A percentile compares a stretch with the other conserved stretches of the same genome.
These are phyloP conservation scores for Citrus hindsii DNA, from an alignment of 345 rosid species.

Conservation along the genomic window DNA sequence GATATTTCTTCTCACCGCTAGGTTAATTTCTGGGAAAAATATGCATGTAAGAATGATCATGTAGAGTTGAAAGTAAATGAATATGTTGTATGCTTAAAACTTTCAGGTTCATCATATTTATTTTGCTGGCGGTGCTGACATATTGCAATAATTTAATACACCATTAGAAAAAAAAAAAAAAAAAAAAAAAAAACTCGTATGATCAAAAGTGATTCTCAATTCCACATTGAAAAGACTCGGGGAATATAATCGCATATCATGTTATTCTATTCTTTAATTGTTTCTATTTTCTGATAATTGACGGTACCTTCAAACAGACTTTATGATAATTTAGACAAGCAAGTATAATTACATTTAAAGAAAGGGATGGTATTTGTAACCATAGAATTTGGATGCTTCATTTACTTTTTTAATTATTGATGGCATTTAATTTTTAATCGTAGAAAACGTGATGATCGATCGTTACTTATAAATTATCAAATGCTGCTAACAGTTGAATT, in stretches of 20 bases:
- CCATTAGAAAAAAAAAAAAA: too few relatives aligned
- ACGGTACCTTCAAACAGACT: background rate
- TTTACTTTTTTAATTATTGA: background rate
- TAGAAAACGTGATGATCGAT: background rate
- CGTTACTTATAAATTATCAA: too few relatives aligned
- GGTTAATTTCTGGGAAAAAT: too few relatives aligned
- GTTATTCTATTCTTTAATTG: background rate
- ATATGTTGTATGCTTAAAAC: too few relatives aligned
- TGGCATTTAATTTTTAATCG: background rate
- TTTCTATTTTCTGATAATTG: background rate
- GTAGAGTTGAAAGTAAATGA: too few relatives aligned
- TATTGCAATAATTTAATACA: too few relatives aligned
- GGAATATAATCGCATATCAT: background rate
- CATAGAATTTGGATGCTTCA: background rate
- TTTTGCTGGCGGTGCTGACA: too few relatives aligned
- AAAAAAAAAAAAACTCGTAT: too few relatives aligned
- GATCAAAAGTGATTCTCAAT: background rate
- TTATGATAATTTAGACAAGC: background rate
- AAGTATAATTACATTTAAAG: background rate
- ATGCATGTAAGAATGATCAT: too few relatives aligned
- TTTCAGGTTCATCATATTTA: too few relatives aligned
- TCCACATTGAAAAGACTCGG: background rate
- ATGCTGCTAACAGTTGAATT: background rate
- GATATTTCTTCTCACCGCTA: too few relatives aligned
- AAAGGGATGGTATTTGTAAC: background rate